phyloP scores from a whole-genome alignment of 1,284 basidiomycete genomes.

The Puccinia polysora region DNA sequence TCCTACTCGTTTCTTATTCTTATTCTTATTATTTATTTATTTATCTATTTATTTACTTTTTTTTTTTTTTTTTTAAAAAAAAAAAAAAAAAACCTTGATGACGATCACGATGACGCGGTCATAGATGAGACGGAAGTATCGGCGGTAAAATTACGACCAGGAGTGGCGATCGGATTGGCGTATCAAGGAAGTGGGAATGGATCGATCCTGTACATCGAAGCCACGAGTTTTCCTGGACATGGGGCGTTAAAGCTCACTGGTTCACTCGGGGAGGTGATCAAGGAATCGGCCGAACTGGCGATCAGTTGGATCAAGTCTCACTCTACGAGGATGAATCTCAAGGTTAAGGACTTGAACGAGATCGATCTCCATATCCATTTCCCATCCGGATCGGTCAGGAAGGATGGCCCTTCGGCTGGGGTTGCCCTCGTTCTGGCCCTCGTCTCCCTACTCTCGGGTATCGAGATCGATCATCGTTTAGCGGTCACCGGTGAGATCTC shows the following conservation, averaged over 20 bases:
- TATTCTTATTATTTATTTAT: too few species aligned
- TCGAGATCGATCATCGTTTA: conserved; percentile 64
- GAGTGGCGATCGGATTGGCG: conserved; percentile 68
- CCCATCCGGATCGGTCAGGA: conserved; percentile 70
- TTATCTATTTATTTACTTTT: too few species aligned
- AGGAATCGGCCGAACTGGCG: conserved; percentile 80
- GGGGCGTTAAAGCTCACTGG: conserved; percentile 47
- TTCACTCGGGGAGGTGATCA: conserved; percentile 71
- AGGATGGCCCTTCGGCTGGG: conserved; percentile 84
- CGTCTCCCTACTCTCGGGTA: conserved; percentile 72
- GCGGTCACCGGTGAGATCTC: conserved; percentile 86
- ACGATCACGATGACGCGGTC: too few species aligned
- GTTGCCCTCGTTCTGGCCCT: conserved; percentile 81
- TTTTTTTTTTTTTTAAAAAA: too few species aligned
- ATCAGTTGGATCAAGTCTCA: conserved; percentile 78
- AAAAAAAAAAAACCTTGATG: too few species aligned
- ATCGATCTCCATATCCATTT: conserved; percentile 84
- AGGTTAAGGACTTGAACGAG: conserved; percentile 69
- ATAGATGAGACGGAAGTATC: conserved; percentile 44
- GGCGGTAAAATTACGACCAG: conserved; percentile 15
- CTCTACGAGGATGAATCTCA: conserved; percentile 67
- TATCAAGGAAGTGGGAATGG: conserved; percentile 84
- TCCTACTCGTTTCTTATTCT: too few species aligned
- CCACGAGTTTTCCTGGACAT: conserved; percentile 46
- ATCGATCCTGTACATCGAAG: conserved; percentile 64